Conservation (phyloP, 345 rosid genomes). For the Salix arbutifolia region DNA sequence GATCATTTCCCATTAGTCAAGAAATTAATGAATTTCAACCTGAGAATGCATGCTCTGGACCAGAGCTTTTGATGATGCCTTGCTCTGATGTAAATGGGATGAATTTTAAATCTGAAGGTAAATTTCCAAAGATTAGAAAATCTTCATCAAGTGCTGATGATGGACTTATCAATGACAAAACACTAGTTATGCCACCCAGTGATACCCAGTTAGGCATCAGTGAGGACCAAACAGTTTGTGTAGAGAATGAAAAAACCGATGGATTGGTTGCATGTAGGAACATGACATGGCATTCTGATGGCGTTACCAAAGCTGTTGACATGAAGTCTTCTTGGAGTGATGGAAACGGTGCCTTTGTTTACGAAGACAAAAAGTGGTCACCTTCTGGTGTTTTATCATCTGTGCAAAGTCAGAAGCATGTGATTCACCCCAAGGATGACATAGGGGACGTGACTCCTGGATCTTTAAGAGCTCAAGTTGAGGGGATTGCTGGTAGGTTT, state of each 20-base stretch:
- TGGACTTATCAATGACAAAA: constrained; percentile 23
- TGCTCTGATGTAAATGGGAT: constrained; percentile 28
- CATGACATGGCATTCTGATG: constrained; percentile 27
- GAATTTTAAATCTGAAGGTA: constrained; percentile 32
- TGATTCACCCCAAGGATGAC: constrained; percentile 20
- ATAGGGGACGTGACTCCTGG: constrained; percentile 23
- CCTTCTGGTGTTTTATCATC: constrained; percentile 24
- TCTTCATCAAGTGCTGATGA: constrained; percentile 26
- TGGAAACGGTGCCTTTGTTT: constrained; percentile 26
- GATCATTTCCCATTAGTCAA: constrained; percentile 31
- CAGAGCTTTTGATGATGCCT: constrained; percentile 33
- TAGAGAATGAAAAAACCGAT: constrained; percentile 29
- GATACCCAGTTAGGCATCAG: constrained; percentile 24
- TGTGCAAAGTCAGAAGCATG: constrained; percentile 14
- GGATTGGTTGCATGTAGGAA: constrained; percentile 24
- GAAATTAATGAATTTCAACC: constrained; percentile 36
- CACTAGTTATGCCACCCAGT: constrained; percentile 17
- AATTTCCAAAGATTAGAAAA: constrained; percentile 26
- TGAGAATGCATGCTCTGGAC: constrained; percentile 34
- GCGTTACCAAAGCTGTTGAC: constrained; percentile 12
- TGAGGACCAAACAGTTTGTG: constrained; percentile 14
- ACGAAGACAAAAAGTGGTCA: constrained; percentile 29
- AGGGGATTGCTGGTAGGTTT: constrained; percentile 22
- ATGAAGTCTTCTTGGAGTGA: constrained; percentile 14
- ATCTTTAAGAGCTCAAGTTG: constrained; percentile 23